Percentiles rank a stretch among this genome's conserved stretches.
Conservation (phyloP, 805 yeast genomes). For the Candida palmyrensis region DNA sequence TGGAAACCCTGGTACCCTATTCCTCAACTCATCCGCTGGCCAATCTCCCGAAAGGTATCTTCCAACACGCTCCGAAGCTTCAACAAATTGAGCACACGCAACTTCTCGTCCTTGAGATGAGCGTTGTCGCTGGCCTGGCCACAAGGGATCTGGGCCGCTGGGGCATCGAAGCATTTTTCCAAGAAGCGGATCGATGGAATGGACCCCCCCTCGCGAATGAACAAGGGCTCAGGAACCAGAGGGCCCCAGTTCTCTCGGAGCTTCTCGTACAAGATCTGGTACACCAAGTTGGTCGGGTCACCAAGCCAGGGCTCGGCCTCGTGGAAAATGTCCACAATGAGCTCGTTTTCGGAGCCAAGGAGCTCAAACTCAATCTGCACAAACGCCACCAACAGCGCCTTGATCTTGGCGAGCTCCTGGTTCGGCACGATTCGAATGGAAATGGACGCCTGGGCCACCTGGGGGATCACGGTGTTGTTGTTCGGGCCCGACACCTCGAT, state of each 20-base stretch:
- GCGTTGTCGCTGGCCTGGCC: constrained; percentile 96
- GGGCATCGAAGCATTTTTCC: constrained; percentile 77
- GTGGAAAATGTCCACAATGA: constrained; percentile 60
- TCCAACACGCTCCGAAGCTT: constrained; percentile 63
- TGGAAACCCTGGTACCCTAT: too few relatives aligned
- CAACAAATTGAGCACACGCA: constrained; percentile 72
- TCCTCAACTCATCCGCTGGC: too few relatives aligned
- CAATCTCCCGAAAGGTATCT: constrained; percentile 43
- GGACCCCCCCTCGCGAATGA: constrained; percentile 94
- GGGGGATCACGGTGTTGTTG: constrained; percentile 86
- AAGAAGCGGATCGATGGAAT: constrained; percentile 84
- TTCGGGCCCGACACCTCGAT: constrained; percentile 86
- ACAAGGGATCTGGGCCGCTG: constrained; percentile 94
- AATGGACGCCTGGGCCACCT: constrained; percentile 65
- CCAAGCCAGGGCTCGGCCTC: constrained; percentile 98
- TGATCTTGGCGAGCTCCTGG: constrained; percentile 63
- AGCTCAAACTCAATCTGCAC: constrained; percentile 42
- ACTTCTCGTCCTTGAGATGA: constrained; percentile 81
- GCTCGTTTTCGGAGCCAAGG: constrained; percentile 48
- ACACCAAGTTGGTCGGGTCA: constrained; percentile 71
- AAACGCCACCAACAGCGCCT: constrained; percentile 42
- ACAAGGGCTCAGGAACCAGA: constrained; percentile 62
- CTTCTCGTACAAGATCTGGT: constrained; percentile 58
- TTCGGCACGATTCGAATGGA: constrained; percentile 89
- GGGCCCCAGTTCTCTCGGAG: constrained; percentile 67